Conservation (phyloP, 306 rosid species). For the Elaeagnus macrophylla region DNA sequence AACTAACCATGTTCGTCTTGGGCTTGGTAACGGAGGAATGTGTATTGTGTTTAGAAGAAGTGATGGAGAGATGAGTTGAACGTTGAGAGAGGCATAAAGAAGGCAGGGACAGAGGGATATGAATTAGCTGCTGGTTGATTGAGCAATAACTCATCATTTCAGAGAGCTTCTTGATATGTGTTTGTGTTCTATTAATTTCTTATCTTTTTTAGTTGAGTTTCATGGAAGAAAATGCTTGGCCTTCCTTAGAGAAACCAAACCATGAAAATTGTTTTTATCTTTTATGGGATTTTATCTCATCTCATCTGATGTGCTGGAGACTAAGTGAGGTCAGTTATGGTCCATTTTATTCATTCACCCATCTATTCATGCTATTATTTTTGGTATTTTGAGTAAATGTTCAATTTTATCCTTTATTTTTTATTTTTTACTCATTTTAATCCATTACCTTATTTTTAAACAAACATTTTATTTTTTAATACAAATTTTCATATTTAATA, state of each 20-base stretch:
- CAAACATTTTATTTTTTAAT: too few relatives aligned
- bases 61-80: too few relatives aligned
- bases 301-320: neutral
- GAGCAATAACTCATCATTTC: slow-evolving; percentile 56
- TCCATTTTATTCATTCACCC: too few relatives aligned
- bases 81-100: slow-evolving; percentile 31
- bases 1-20: slow-evolving; percentile 18
- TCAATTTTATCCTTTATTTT: too few relatives aligned
- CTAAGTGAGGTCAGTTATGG: neutral
- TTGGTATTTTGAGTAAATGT: too few relatives aligned
- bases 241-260: neutral
- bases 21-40: slow-evolving; percentile 13
- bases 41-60: slow-evolving; percentile 28
- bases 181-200: slow-evolving; percentile 19
- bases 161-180: slow-evolving; percentile 23
- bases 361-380: too few relatives aligned
- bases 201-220: slow-evolving; percentile 33
- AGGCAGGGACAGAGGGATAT: slow-evolving; percentile 73
- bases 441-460: too few relatives aligned
- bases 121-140: too few relatives aligned
- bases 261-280: too few relatives aligned
- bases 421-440: too few relatives aligned
- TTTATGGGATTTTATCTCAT: too few relatives aligned
- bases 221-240: slow-evolving; percentile 30
- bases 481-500: too few relatives aligned